These are phyloP conservation scores for Cynanchum wilfordii DNA, from an alignment of 257 asterid species.

Conservation along the genomic window DNA sequence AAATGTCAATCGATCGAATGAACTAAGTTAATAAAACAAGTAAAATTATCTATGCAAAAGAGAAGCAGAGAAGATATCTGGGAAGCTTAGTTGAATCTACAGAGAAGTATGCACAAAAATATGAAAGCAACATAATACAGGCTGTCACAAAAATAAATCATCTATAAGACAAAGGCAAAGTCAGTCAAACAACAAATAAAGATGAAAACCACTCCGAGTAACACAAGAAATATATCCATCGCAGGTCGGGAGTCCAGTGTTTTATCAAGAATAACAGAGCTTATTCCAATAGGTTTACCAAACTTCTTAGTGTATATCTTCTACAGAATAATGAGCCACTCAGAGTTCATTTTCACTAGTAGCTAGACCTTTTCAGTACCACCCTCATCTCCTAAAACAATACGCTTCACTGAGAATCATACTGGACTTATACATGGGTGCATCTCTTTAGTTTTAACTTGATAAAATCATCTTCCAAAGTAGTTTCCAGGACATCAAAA, in stretches of 20 bases:
- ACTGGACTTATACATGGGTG: not conserved
- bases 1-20: not conserved
- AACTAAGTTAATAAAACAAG: not conserved
- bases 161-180: not conserved
- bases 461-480: not conserved
- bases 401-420: not conserved
- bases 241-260: not conserved
- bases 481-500: not conserved
- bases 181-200: not conserved
- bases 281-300: not conserved
- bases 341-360: not conserved
- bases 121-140: not conserved
- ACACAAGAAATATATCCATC: not conserved
- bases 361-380: not conserved
- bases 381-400: not conserved
- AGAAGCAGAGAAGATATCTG: not conserved
- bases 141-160: not conserved
- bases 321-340: not conserved
- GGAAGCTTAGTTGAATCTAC: not conserved
- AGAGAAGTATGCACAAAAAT: not conserved
- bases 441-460: not conserved
- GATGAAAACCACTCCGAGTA: not conserved
- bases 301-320: not conserved
- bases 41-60: not conserved
- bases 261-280: not conserved